Evolutionary conservation across 1,284 basidiomycete species (phyloP).

Genomic region (Ustilago lituana): DNA sequence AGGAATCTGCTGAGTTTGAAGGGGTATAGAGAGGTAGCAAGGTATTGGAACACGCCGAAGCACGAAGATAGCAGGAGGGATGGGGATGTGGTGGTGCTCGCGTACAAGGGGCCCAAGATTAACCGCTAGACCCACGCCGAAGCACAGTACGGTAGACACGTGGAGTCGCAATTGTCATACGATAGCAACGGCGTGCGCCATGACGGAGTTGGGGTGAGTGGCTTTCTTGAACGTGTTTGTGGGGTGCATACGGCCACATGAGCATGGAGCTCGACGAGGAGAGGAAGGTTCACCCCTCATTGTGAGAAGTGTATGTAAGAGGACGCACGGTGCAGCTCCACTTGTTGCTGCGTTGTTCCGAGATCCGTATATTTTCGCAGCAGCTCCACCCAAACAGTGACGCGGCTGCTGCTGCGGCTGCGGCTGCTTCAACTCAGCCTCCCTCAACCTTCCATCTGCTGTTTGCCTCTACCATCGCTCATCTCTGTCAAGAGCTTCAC

Average conservation of each 20-base stretch:
- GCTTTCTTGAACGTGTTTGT: too few species aligned
- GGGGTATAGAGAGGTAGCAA: conserved; percentile 78
- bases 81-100: conserved; percentile 81
- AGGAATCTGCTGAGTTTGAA: conserved; percentile 70
- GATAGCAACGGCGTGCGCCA: too few species aligned
- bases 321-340: conserved; percentile 21
- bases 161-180: too few species aligned
- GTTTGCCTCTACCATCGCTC: neutral
- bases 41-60: conserved; percentile 75
- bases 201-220: too few species aligned
- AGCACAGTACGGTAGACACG: too few species aligned
- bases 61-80: conserved; percentile 80
- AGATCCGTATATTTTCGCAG: neutral
- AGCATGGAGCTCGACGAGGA: neutral
- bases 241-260: too few species aligned
- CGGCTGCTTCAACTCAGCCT: conserved; percentile 6
- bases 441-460: neutral
- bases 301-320: too few species aligned
- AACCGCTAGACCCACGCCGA: conserved; percentile 1
- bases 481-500: neutral
- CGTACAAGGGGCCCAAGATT: conserved; percentile 47
- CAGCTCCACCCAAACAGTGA: neutral
- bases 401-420: neutral
- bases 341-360: conserved; percentile 2
- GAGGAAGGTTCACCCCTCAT: too few species aligned